phyloP scores from a whole-genome alignment of 2,329 filamentous ascomycete species.

The Penicillium sp. region DNA sequence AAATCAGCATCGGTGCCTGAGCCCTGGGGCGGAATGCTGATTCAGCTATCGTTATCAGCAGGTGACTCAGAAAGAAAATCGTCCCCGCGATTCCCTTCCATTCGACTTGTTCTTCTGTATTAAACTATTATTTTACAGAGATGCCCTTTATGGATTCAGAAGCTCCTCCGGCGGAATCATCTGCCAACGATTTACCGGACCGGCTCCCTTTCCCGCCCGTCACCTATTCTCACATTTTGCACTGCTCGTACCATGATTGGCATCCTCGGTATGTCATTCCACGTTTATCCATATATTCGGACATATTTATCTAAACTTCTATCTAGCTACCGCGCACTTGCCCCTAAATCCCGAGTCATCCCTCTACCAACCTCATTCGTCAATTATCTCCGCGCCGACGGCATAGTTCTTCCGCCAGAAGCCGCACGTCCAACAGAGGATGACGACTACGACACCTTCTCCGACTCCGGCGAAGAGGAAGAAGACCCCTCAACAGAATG shows the following conservation, averaged over 20 bases:
- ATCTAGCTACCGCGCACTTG: constrained; percentile 69
- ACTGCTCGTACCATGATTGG: constrained; percentile 94
- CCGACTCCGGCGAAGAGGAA: constrained; percentile 58
- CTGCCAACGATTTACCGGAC: constrained; percentile 20
- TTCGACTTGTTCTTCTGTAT: background rate
- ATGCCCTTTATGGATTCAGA: constrained; percentile 34
- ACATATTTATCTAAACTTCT: constrained; percentile 9
- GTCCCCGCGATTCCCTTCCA: constrained; percentile 17
- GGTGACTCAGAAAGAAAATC: constrained; percentile 23
- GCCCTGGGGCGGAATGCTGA: constrained; percentile 7
- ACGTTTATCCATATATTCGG: background rate
- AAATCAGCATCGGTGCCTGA: constrained; percentile 11
- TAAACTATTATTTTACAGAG: background rate
- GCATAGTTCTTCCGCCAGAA: constrained; percentile 72
- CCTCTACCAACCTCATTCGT: constrained; percentile 73
- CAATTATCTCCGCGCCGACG: constrained; percentile 84
- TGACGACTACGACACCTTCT: constrained; percentile 52
- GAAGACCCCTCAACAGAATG: constrained; percentile 56
- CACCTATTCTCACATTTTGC: constrained; percentile 80
- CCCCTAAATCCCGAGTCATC: constrained; percentile 83
- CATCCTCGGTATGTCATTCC: constrained; percentile 62
- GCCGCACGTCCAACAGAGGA: constrained; percentile 34
- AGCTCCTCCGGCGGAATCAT: constrained; percentile 9
- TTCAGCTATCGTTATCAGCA: constrained; percentile 23
- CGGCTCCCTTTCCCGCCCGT: constrained; percentile 75